Conservation (phyloP, 768 basidiomycete species). For the Scleroderma bovista region DNA sequence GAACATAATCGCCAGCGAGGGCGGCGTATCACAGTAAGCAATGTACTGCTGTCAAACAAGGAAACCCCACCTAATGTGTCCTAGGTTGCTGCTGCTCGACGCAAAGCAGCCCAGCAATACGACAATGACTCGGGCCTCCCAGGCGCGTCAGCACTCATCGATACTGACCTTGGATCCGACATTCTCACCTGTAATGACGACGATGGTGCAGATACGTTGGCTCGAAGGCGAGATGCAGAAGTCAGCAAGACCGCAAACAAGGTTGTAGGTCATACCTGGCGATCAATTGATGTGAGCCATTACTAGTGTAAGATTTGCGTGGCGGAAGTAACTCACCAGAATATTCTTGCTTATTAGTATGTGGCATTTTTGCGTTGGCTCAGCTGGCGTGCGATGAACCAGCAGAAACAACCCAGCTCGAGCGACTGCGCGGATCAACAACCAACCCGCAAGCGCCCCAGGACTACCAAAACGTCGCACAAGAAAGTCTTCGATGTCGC, state of each 20-base stretch:
- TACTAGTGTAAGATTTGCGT: no score
- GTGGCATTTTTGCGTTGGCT: background rate
- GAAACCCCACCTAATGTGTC: no score
- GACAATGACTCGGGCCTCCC: background rate
- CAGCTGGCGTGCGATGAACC: background rate
- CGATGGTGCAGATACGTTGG: background rate
- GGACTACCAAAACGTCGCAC: background rate
- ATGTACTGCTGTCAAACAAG: no score
- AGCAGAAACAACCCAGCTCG: background rate
- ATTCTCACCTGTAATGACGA: background rate
- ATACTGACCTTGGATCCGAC: no score
- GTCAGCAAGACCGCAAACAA: background rate
- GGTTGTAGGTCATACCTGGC: background rate
- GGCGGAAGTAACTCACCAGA: no score
- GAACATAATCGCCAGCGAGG: background rate
- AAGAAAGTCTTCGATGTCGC: background rate
- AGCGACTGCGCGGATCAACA: background rate
- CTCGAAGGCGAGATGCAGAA: background rate
- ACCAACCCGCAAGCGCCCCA: background rate
- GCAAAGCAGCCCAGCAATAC: background rate
- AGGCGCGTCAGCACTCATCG: no score
- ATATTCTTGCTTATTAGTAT: background rate
- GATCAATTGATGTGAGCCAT: background rate
- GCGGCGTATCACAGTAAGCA: background rate
- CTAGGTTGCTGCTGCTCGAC: background rate